Conservation (phyloP, 345 rosid species). For the Salix exigua region DNA sequence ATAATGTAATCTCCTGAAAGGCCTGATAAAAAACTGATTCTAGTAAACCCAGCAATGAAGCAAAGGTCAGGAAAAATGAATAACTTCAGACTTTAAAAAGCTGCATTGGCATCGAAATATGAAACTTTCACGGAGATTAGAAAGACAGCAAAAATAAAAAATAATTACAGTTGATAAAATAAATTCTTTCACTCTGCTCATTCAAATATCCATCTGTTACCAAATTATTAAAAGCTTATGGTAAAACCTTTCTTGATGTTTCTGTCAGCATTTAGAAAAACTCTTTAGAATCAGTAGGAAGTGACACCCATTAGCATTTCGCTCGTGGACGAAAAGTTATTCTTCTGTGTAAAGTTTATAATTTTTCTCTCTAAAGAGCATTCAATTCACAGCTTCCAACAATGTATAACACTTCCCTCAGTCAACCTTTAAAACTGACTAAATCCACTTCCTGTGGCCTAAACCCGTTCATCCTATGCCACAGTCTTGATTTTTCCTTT, state of each 20-base stretch:
- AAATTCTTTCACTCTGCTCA: neutral
- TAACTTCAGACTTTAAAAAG: neutral
- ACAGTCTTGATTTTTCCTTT: neutral
- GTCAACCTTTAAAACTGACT: neutral
- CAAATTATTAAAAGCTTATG: neutral
- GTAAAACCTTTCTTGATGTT: neutral
- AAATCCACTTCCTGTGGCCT: neutral
- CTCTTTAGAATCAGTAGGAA: neutral
- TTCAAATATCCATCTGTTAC: neutral
- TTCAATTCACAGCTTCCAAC: neutral
- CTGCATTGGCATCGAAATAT: neutral
- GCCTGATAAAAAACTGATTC: constrained; percentile 99
- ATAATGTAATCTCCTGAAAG: constrained; percentile 86
- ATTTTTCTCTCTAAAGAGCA: neutral
- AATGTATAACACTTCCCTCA: neutral
- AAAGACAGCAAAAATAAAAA: neutral
- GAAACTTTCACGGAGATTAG: neutral
- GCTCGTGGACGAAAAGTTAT: neutral
- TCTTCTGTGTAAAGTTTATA: neutral
- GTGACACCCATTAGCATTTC: no score
- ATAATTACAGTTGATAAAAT: neutral
- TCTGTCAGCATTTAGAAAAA: neutral
- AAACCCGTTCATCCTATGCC: neutral
- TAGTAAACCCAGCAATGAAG: constrained; percentile 50
- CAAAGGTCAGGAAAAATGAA: constrained; percentile 35